Evolutionary conservation across 2,329 filamentous ascomycete genomes (phyloP), one percentile per base, ranked within the genome.

Genomic region (Ramularia endophylla): DNA sequence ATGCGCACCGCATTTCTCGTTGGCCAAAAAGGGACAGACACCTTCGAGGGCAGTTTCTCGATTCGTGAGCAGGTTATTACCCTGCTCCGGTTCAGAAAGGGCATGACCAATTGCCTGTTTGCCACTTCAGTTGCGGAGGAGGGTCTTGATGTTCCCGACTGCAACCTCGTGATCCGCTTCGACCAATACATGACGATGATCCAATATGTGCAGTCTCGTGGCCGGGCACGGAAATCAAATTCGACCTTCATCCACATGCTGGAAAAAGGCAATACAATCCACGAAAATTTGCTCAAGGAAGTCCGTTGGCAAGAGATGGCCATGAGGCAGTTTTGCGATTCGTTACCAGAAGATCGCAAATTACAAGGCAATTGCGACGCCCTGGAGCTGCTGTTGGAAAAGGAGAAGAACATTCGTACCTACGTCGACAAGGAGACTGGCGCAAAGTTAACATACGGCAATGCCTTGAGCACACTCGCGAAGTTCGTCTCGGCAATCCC

Each of bases 191-290:
- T 75, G 8, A 95, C 90, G 0, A 80, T 95, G 63, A 97, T 97
- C 38, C 86, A 94, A 57, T 97, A 95, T 59, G 81, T 97, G 15
- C 92, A 98, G 62, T 95, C 89, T 11, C 78, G 87, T 48, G 92
- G 92, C 0, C 78, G 92, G 40, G 92, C 92, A 9, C 77, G 92
- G 28, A 84, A 87, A 55, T 63, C 67, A 1, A 75, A 83, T 40
- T 97, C 92, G 0, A 80, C 77, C 48, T 95, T 90, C 61, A 75
- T 89, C 25, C 86, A 85, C 55, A 89, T 98, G 85, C 61, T 87
- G 2, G 89, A 97, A 58, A 58, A 64, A 1, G 75, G 74, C 6
- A 95, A 95, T 53, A 50, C 61, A 9, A 66, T 68, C 0, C 84
- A 94, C 36, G 52, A 61, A 1, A 64, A 72, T 27, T 68, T 70